A percentile compares a stretch with the other conserved stretches of the same genome.
Evolutionary conservation across 768 basidiomycete species (phyloP).

Genomic region (Daedaleopsis sinensis): DNA sequence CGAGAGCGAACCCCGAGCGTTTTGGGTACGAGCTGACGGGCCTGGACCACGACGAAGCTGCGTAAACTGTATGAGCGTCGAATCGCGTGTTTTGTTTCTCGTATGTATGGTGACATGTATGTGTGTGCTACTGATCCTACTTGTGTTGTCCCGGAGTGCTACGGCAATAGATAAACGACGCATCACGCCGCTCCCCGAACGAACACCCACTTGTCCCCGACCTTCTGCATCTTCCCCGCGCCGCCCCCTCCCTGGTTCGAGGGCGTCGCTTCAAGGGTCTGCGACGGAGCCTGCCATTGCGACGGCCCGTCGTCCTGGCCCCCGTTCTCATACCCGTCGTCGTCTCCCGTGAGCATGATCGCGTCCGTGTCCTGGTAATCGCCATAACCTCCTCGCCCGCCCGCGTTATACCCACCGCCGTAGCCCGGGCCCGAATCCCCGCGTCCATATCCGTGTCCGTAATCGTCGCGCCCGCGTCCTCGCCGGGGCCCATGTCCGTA

Average conservation of each 20-base stretch:
- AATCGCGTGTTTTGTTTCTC: not conserved
- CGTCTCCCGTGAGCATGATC: slow-evolving; percentile 56
- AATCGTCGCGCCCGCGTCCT: slow-evolving; percentile 12
- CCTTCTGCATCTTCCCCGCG: slow-evolving; percentile 57
- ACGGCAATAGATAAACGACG: not conserved
- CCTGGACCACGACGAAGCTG: slow-evolving; percentile 24
- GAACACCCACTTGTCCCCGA: slow-evolving; percentile 77
- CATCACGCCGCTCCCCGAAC: slow-evolving; percentile 40
- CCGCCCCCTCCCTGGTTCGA: not conserved
- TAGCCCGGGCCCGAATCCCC: slow-evolving; percentile 20
- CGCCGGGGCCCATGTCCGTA: slow-evolving; percentile 41
- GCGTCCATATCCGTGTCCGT: slow-evolving; percentile 11
- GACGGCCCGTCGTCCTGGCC: slow-evolving; percentile 14
- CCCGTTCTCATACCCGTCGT: slow-evolving; percentile 24
- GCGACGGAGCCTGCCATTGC: not conserved
- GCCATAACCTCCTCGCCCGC: slow-evolving; percentile 29
- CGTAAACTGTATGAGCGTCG: slow-evolving; percentile 24
- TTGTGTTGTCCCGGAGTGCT: not conserved
- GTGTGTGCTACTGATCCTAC: not conserved
- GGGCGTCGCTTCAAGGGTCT: not conserved
- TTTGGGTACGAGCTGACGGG: slow-evolving; percentile 51
- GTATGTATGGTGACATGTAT: slow-evolving; percentile 15
- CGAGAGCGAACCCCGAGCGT: slow-evolving; percentile 7
- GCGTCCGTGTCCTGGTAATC: slow-evolving; percentile 52
- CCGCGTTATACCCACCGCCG: slow-evolving; percentile 40